Evolutionary conservation across 1,284 basidiomycete genomes (phyloP), one percentile per base, ranked within the genome.

Genomic region (Malassezia slooffiae): DNA sequence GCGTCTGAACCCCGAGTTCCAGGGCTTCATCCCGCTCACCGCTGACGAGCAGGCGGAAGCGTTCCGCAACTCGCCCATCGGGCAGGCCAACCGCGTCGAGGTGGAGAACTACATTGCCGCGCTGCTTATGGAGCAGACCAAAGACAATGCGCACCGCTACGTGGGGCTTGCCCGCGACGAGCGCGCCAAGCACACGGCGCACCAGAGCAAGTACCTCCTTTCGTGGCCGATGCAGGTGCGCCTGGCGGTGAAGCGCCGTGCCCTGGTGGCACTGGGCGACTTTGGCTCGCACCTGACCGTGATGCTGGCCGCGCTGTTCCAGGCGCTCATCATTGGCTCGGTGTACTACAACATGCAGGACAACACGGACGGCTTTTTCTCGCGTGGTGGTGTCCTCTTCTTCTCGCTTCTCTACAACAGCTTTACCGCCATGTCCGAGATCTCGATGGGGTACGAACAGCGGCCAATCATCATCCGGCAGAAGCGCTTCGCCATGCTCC

Each of bases 251-350:
- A 30, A 63, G 54, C 45, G 47, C 74, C 36, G 71, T 85, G 26
- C 31, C 12, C 81, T 81, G 61, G 81, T 85, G 53, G 62, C 82
- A 23, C 67, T 72, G 31, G 83, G 82, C 1, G 76, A 76, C 41
- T 58, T 74, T 34, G 73, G 63, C 43, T 70, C 76, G 2, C 54
- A 61, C 37, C 26, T 58, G 12, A 65, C 64, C 13, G 46, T 44
- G 8, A 23, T 44, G 13, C 23, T 44, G 10, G 72, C 71, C 10
- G 42, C 52, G 22, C 46, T 57, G 32, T 41, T 43, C 48, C 50
- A 55, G 22, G 80, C 83, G 38, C 71, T 91, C 38, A 78, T 91
- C 40, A 79, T 86, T 52, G 86, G 85, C 24, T 79, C 83, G 70
- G 79, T 85, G 26, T 79, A 89, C 42, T 87, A 59, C 21, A 50